Base-by-base conservation (phyloP, 169 alveolate species). In the Eimeria maxima region DNA sequence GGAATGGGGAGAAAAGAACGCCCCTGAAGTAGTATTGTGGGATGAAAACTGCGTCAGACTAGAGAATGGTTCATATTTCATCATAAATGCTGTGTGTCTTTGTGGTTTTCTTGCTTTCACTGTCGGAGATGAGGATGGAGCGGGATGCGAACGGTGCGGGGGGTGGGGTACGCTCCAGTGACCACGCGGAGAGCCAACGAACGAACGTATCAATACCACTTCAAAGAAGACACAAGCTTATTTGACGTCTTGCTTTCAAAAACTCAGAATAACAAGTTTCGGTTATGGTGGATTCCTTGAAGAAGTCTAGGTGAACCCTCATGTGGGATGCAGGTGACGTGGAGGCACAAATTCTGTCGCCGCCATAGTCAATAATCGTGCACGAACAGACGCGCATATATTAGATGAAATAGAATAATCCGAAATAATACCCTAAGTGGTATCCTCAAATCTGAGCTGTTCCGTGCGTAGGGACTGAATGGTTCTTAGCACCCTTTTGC, bases 141-240 rank as follows among this genome's bases (percentile, higher is more conserved):
- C 50, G 33, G 50, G 80, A 20, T 69, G 80, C 50, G 80, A 22
- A 33, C 80, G 45, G 80, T 69, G 80, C 47, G 80, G 80, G 33
- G 80, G 80, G 47, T 69, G 80, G 80, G 80, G 80, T 69, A 29
- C n/a, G 50, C 45, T 33, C 80, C 47, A 69, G n/a, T 29, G 80
- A 24, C 80, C 20, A 27, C 22, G 50, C 3, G n/a, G 80, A 22
- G 47, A 69, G 18, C 80, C 4, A 27, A 24, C 7, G 24, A 33
- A 33, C 38, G 38, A 33, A 33, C 38, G 38, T 50, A 69, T 20
- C n/a, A 69, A 27, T 69, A 29, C 80, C 24, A 2, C n/a, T 8
- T 29, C 50, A 33, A 69, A 29, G 11, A 4, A 27, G 33, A 29
- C 80, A 10, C 11, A 69, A 69, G 4, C 38, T 69, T 29, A 11